A percentile compares a stretch with the other conserved stretches of the same genome.
Evolutionary conservation across 1,139 yeast genomes (phyloP).

Genomic region (Kurtzmaniella quercitrusa): DNA sequence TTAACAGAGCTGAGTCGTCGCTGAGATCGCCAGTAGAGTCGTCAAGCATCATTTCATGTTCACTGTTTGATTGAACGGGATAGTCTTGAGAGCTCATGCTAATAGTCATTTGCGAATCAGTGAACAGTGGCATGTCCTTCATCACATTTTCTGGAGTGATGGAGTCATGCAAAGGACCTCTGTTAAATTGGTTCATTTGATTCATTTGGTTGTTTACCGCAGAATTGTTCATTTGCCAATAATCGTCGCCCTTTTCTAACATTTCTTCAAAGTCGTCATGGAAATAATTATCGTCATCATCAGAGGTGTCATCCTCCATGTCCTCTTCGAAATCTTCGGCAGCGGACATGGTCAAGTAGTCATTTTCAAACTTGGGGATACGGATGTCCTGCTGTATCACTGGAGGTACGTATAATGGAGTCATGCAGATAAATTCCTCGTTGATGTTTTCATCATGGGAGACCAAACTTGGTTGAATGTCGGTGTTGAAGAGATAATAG

Average conservation of each 20-base stretch:
- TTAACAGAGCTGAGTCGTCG: background rate
- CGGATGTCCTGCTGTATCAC: conserved; percentile 10
- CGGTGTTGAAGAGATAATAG: conserved; percentile 37
- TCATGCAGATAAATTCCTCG: conserved; percentile 12
- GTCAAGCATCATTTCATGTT: background rate
- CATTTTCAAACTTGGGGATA: conserved; percentile 34
- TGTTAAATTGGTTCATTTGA: background rate
- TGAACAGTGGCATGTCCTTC: background rate
- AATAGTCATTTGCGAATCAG: background rate
- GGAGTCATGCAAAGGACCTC: background rate
- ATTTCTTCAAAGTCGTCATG: conserved; percentile 35
- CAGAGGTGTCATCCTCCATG: conserved; percentile 34
- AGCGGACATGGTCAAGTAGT: conserved; percentile 30
- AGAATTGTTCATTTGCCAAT: background rate
- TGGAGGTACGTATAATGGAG: conserved; percentile 25
- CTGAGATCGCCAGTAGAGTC: background rate
- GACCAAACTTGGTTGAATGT: conserved; percentile 41
- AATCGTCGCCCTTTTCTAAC: conserved; percentile 4
- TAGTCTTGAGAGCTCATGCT: background rate
- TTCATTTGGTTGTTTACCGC: background rate
- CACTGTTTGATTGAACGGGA: background rate
- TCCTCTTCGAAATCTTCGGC: conserved; percentile 30
- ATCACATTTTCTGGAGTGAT: background rate
- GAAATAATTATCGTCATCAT: conserved; percentile 34
- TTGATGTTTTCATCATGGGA: conserved; percentile 18